Evolutionary conservation across 2,329 filamentous ascomycete species (phyloP), one percentile per base, ranked within the genome.

Genomic region (Hyphodiscus sp.): DNA sequence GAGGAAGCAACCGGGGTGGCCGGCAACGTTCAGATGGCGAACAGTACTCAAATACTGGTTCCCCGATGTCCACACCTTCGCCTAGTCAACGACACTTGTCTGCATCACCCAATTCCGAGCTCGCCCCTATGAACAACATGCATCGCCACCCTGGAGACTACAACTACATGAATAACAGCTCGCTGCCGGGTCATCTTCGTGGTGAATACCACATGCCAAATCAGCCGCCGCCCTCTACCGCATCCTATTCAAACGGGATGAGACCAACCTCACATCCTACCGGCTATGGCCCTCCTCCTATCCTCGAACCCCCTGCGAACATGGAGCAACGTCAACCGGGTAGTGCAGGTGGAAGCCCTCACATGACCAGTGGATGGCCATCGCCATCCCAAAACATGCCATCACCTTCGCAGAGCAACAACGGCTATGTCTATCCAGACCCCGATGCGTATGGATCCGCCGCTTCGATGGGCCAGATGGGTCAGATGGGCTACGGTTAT

Each of bases 181-280:
- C 87, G 18, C 80, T 96, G 20, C 91, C 91, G 6, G 82, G 85
- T 11, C 91, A 96, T 69, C 78, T 97, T 55, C 87, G 91, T 55
- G 76, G 77, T 33, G 87, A 91, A 68, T 69, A 68, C 46, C 63
- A 61, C 41, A 59, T 68, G 30, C 59, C 58, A 26, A 82, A 89
- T 68, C 78, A 82, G 47, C 81, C 80, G 44, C 81, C 82, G 15
- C 78, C 81, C 15, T 73, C 81, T 51, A 63, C 83, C 2, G 77
- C 79, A 58, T 78, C 79, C 60, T 82, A 82, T 72, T 77, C 71
- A 58, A 76, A 72, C 51, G 72, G 70, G 45, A 74, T 72, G 53
- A 77, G 82, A 46, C 82, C 92, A 62, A 96, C 92, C 0, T 96
- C 91, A 41, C 91, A 96, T 70, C 91, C 92, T 0, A 85, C 76